Evolutionary conservation across 2,329 filamentous ascomycete species (phyloP), one percentile per base, ranked within the genome.

Genomic region (Ceratocystis colombiana): DNA sequence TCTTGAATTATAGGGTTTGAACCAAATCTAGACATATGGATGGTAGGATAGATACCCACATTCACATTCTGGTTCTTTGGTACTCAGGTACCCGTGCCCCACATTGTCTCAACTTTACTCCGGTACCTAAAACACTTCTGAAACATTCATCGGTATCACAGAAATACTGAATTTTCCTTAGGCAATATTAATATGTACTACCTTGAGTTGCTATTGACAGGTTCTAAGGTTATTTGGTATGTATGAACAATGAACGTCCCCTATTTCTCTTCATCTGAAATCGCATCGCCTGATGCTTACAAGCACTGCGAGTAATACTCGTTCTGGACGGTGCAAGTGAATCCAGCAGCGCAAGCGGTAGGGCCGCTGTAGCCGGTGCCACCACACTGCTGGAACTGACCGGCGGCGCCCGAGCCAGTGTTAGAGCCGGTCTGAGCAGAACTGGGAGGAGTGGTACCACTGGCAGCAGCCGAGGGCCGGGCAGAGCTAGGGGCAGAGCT

Each of bases 281-380:
- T 37, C 25, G 17, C 33, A 25, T 57, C 22, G 20, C 2, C 10
- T 15, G 17, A 37, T 65, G 15, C 66, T 72, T 72, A 78, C 67
- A 76, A 66, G 70, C 77, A 79, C 70, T 79, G 77, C 17, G 66
- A 75, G 72, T 78, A 79, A 69, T 70, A 78, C 55, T 72, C 71
- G 71, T 78, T 79, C 65, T 72, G 45, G 62, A 71, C 72, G 50
- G 69, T 72, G 72, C 77, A 79, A 20, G 72, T 77, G 41, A 66
- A 74, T 12, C 73, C 73, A 20, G 72, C 69, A 30, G 68, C 72
- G 69, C 77, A 79, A 3, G 66, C 69, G 1, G 72, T 77, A 46
- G 74, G 71, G 25, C 77, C 77, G 15, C 61, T 72, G 68, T 70
- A 78, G 41, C 71, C 72, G 59, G 20, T 67, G 4, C 77, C 76